Percentiles rank a stretch among this genome's conserved stretches.
Conservation (phyloP, 768 basidiomycete genomes). For the Astraeus odoratus region DNA sequence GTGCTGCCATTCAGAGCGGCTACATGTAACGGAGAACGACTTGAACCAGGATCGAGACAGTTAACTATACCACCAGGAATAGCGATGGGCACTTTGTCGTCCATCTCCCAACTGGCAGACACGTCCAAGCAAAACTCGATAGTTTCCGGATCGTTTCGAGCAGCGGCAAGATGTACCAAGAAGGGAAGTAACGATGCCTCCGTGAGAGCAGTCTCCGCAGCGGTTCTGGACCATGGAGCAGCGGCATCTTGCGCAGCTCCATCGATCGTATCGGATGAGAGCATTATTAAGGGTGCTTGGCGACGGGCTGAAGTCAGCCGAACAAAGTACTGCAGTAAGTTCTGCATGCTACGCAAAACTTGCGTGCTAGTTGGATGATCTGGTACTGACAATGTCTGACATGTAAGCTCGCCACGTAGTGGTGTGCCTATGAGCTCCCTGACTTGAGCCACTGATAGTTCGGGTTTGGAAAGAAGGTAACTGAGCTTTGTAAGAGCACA, state of each 20-base stretch:
- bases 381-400: constrained; percentile 36
- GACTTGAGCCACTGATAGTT: constrained; percentile 60
- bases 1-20: constrained; percentile 64
- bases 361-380: constrained; percentile 36
- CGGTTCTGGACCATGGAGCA: constrained; percentile 76
- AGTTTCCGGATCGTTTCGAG: constrained; percentile 58
- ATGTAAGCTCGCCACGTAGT: constrained; percentile 84
- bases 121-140: constrained; percentile 51
- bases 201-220: constrained; percentile 62
- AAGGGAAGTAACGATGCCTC: constrained; percentile 70
- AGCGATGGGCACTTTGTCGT: constrained; percentile 13
- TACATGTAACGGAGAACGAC: constrained; percentile 71
- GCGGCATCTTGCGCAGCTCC: constrained; percentile 36
- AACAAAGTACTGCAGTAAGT: constrained; percentile 60
- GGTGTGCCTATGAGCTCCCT: constrained; percentile 70
- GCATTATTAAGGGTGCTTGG: constrained; percentile 29
- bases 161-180: constrained; percentile 72
- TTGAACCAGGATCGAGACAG: constrained; percentile 61
- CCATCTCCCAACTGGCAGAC: constrained; percentile 18
- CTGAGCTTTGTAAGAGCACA: constrained; percentile 86
- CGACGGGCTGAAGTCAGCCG: constrained; percentile 45
- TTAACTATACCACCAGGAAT: constrained; percentile 69
- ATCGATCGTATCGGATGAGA: constrained; percentile 26
- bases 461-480: constrained; percentile 83
- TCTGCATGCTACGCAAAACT: constrained; percentile 55